Conservation (phyloP, 2,329 filamentous ascomycete genomes). For the Ophiostoma piceae region DNA sequence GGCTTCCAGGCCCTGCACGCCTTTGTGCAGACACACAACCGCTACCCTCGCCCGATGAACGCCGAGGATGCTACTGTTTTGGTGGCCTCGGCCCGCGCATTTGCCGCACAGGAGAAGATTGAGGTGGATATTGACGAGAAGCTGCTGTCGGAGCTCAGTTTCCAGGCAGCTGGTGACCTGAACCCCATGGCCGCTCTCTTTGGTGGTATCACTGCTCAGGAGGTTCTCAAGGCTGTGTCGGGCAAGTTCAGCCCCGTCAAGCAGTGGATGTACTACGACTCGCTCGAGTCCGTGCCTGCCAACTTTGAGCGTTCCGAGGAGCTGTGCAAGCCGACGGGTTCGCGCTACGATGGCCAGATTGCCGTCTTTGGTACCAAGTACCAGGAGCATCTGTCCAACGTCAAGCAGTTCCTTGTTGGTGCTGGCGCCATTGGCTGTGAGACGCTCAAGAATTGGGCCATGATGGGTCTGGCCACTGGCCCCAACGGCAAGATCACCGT, state of each 20-base stretch:
- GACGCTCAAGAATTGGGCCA: slow-evolving; percentile 99
- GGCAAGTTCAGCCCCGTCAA: slow-evolving; percentile 95
- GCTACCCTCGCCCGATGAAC: slow-evolving; percentile 76
- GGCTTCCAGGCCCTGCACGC: slow-evolving; percentile 89
- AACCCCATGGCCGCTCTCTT: slow-evolving; percentile 93
- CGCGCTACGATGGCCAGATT: slow-evolving; percentile 94
- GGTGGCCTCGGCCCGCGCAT: slow-evolving; percentile 65
- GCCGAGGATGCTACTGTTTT: slow-evolving; percentile 77
- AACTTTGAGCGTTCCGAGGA: slow-evolving; percentile 73
- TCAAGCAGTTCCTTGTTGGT: slow-evolving; percentile 90
- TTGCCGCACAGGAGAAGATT: slow-evolving; percentile 68
- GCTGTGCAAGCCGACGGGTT: slow-evolving; percentile 76
- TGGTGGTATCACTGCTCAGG: slow-evolving; percentile 87
- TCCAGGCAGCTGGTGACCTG: slow-evolving; percentile 86
- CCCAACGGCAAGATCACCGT: slow-evolving; percentile 84
- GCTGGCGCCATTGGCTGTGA: slow-evolving; percentile 97
- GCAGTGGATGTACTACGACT: slow-evolving; percentile 97
- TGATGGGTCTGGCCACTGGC: slow-evolving; percentile 90
- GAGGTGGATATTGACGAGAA: slow-evolving; percentile 89
- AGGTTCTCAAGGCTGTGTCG: slow-evolving; percentile 93
- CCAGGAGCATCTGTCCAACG: slow-evolving; percentile 86
- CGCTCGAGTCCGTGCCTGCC: slow-evolving; percentile 85
- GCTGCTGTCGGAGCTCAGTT: slow-evolving; percentile 85
- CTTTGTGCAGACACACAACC: slow-evolving; percentile 69
- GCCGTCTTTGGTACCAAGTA: slow-evolving; percentile 91